Conservation (phyloP, 2,329 filamentous ascomycete genomes). For the Onygenales sp. region DNA sequence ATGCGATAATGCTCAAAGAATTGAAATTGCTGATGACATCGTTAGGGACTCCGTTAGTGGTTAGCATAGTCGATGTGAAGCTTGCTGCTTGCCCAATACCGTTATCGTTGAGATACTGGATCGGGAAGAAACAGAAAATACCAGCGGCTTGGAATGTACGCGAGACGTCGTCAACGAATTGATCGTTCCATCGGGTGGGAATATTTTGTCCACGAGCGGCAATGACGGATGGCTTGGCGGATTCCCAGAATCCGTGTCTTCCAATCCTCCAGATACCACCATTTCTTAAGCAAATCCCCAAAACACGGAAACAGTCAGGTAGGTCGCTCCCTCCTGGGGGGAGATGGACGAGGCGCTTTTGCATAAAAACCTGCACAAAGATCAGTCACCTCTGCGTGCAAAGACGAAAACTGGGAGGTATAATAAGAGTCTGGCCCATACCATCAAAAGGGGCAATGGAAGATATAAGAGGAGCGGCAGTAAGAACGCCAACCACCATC, state of each 20-base stretch:
- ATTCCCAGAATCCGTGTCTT: constrained; percentile 25
- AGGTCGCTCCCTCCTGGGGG: constrained; percentile 17
- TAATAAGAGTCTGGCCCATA: not conserved
- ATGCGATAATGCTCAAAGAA: constrained; percentile 39
- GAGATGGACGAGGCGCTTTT: not conserved
- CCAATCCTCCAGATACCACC: constrained; percentile 19
- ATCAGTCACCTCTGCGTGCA: too few species aligned
- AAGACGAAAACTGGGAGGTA: too few species aligned
- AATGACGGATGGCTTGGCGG: constrained; percentile 24
- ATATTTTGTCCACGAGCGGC: constrained; percentile 18
- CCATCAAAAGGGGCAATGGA: not conserved
- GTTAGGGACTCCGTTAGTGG: constrained; percentile 42
- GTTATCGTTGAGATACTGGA: constrained; percentile 30
- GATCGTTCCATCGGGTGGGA: constrained; percentile 23
- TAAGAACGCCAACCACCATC: constrained; percentile 29
- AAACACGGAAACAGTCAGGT: constrained; percentile 27
- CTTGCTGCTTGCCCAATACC: constrained; percentile 43
- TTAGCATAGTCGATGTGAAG: constrained; percentile 41
- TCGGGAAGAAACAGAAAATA: constrained; percentile 30
- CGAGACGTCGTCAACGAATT: constrained; percentile 26
- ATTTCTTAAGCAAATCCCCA: constrained; percentile 25
- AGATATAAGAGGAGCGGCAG: constrained; percentile 4
- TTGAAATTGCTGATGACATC: constrained; percentile 44
- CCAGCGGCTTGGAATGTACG: constrained; percentile 24
- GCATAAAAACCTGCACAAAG: not conserved